Percentiles rank a stretch among this genome's conserved stretches.
Conservation (phyloP, 2,329 filamentous ascomycete species). For the Aspergillus eucalypticola region DNA sequence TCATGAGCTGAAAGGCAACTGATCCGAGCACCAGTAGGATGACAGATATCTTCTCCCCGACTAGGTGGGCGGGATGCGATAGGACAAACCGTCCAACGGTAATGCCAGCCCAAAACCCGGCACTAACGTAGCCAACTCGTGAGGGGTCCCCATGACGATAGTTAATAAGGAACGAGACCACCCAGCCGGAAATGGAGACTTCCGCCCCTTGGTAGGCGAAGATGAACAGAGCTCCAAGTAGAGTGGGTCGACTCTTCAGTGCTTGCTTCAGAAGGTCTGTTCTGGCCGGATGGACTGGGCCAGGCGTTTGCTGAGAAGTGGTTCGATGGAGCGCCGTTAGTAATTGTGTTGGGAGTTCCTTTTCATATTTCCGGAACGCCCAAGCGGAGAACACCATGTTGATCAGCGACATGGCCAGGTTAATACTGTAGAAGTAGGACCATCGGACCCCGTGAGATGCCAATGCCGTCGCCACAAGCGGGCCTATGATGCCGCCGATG, state of each 20-base stretch:
- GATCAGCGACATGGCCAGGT: conserved; percentile 58
- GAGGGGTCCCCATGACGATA: conserved; percentile 69
- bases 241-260: conserved; percentile 58
- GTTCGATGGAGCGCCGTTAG: conserved; percentile 47
- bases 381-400: conserved; percentile 63
- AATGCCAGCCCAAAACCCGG: conserved; percentile 70
- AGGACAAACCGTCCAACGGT: conserved; percentile 74
- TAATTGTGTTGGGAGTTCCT: conserved; percentile 53
- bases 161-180: conserved; percentile 79
- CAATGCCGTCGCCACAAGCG: conserved; percentile 73
- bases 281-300: conserved; percentile 29
- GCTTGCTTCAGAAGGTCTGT: conserved; percentile 48
- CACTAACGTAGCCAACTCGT: conserved; percentile 76
- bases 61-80: conserved; percentile 62
- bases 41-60: conserved; percentile 73
- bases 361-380: conserved; percentile 70
- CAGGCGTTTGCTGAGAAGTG: conserved; percentile 40
- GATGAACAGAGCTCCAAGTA: conserved; percentile 77
- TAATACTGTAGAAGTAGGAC: conserved; percentile 72
- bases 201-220: conserved; percentile 85
- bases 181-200: conserved; percentile 82
- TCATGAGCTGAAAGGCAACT: conserved; percentile 69
- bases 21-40: conserved; percentile 63
- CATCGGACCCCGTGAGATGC: conserved; percentile 63
- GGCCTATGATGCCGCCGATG: conserved; percentile 63